Evolutionary conservation across 2,329 filamentous ascomycete species (phyloP).

Genomic region (Rhinocladiella similis): DNA sequence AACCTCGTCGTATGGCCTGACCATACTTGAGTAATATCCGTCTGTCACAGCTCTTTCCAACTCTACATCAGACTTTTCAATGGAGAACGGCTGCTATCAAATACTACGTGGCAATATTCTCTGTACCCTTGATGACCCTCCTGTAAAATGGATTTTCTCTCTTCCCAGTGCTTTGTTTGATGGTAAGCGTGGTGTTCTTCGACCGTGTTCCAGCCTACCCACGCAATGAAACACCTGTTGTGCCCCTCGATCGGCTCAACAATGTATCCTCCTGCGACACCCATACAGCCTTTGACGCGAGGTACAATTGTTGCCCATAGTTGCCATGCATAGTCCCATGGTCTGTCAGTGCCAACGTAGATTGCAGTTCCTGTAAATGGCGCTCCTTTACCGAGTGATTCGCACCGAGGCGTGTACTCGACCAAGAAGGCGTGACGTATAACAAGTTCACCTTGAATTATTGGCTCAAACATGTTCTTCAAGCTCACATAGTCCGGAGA

Average conservation of each 20-base stretch:
- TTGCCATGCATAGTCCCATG: constrained; percentile 30
- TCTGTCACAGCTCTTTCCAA: no score
- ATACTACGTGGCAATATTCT: constrained; percentile 38
- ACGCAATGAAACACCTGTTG: constrained; percentile 34
- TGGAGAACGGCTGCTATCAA: constrained; percentile 15
- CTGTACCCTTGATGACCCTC: constrained; percentile 34
- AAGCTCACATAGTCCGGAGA: not conserved
- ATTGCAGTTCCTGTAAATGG: constrained; percentile 36
- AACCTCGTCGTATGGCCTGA: no score
- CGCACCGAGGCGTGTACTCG: constrained; percentile 30
- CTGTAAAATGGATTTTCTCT: constrained; percentile 32
- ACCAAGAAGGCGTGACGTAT: constrained; percentile 30
- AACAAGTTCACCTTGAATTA: not conserved
- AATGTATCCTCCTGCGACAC: constrained; percentile 36
- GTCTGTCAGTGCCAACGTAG: constrained; percentile 30
- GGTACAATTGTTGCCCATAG: constrained; percentile 32
- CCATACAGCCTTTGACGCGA: constrained; percentile 35
- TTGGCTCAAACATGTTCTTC: not conserved
- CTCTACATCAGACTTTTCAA: constrained; percentile 10
- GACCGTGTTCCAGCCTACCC: constrained; percentile 38
- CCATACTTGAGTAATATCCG: no score
- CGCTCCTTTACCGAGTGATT: constrained; percentile 20
- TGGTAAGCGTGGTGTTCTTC: constrained; percentile 39
- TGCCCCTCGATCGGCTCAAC: constrained; percentile 35
- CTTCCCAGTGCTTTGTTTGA: constrained; percentile 35